These are phyloP conservation scores for Colletotrichum camelliae DNA, from an alignment of 2,329 filamentous ascomycete species.

Conservation along the genomic window DNA sequence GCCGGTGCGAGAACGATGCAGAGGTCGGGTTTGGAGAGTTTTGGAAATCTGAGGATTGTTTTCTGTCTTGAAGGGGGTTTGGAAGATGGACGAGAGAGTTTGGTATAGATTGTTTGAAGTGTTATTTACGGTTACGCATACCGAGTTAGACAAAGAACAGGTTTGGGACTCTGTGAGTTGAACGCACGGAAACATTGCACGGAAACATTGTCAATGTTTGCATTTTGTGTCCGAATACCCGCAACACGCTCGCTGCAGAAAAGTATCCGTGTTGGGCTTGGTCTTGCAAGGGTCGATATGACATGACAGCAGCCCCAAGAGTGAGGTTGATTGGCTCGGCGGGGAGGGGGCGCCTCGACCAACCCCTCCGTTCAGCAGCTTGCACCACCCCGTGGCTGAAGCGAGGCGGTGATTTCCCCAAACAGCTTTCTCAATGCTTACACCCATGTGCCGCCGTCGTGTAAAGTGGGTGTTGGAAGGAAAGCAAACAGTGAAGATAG, in stretches of 20 bases:
- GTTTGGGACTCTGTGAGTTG: neutral
- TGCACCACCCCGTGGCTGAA: neutral
- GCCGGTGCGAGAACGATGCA: neutral
- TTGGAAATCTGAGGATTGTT: neutral
- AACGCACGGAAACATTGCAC: too few species aligned
- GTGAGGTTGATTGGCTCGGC: neutral
- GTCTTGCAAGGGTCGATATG: neutral
- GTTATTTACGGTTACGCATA: neutral
- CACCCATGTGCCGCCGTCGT: neutral
- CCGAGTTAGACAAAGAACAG: fast-evolving
- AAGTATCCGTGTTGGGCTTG: neutral
- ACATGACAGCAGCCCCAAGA: neutral
- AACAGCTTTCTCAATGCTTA: neutral
- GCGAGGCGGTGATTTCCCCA: neutral
- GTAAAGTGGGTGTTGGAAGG: neutral
- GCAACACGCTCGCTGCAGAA: neutral
- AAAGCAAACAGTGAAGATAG: neutral
- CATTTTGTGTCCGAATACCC: neutral
- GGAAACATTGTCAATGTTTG: neutral
- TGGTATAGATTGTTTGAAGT: too few species aligned
- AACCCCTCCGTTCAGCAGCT: neutral
- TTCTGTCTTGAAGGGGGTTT: neutral
- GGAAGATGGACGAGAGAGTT: neutral
- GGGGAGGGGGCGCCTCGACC: neutral
- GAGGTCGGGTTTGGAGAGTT: neutral